phyloP scores from a whole-genome alignment of 169 alveolate species.

The Plasmodium knowlesi region DNA sequence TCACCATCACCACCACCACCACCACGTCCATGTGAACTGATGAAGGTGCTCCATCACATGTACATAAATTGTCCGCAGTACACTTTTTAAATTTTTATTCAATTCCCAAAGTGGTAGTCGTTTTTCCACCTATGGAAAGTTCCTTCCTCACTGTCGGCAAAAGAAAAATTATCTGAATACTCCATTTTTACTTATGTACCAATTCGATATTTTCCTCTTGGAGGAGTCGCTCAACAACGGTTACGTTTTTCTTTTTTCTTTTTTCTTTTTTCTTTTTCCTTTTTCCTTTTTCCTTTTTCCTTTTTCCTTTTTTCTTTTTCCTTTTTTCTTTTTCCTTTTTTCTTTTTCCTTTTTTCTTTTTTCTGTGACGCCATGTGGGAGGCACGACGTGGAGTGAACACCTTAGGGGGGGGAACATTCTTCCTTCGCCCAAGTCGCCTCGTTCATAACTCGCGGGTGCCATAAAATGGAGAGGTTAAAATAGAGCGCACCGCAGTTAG shows the following conservation, averaged over 20 bases:
- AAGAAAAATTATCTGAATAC: background rate
- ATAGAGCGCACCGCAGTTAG: background rate
- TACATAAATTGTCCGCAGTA: background rate
- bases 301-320: too few relatives aligned
- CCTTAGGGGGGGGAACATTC: background rate
- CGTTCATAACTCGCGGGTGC: background rate
- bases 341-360: too few relatives aligned
- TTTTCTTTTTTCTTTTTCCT: too few relatives aligned
- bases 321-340: too few relatives aligned
- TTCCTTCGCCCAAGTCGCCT: background rate
- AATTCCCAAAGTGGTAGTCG: background rate
- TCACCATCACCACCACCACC: too few relatives aligned
- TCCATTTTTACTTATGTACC: background rate
- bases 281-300: too few relatives aligned
- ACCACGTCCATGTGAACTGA: background rate
- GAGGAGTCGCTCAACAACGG: background rate
- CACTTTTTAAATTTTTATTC: background rate
- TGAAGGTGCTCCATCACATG: background rate
- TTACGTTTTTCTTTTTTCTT: background rate
- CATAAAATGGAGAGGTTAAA: background rate
- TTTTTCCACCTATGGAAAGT: background rate
- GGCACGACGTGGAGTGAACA: background rate
- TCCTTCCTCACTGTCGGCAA: background rate
- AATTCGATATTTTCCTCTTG: background rate
- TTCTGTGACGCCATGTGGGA: background rate